Percentiles rank a stretch among this genome's conserved stretches.
Evolutionary conservation across 768 basidiomycete genomes (phyloP).

Genomic region (Holtermannia corniformis): DNA sequence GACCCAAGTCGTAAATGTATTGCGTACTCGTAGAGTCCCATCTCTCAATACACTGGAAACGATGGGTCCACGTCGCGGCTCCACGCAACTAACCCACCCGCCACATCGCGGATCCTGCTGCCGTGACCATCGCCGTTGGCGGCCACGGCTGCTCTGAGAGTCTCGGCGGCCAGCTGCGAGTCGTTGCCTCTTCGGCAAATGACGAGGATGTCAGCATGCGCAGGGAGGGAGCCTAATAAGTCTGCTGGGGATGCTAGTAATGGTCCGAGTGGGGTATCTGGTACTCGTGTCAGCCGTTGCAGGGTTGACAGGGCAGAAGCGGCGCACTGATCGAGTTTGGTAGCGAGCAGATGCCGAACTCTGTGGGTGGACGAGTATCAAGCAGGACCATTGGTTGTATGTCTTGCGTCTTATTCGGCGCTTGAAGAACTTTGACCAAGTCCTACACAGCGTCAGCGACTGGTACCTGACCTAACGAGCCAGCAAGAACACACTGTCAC

Average conservation of each 20-base stretch:
- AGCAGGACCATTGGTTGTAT: slow-evolving; percentile 46
- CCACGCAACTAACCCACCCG: slow-evolving; percentile 79
- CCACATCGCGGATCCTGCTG: slow-evolving; percentile 46
- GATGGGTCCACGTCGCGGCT: slow-evolving; percentile 57
- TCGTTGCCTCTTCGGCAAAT: slow-evolving; percentile 88
- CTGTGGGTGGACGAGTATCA: slow-evolving; percentile 68
- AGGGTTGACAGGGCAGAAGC: background rate
- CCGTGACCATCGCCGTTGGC: background rate
- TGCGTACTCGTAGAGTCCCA: background rate
- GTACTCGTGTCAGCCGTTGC: background rate
- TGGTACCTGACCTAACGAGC: too few relatives aligned
- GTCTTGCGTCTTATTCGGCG: too few relatives aligned
- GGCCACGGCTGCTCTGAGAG: slow-evolving; percentile 39
- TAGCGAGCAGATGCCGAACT: slow-evolving; percentile 79
- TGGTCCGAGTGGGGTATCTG: slow-evolving; percentile 65
- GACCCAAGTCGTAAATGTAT: background rate
- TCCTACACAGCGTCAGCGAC: background rate
- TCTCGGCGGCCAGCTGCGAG: slow-evolving; percentile 74
- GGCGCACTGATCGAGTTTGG: slow-evolving; percentile 62
- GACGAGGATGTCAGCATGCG: slow-evolving; percentile 49
- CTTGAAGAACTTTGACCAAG: background rate
- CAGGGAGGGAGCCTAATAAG: slow-evolving; percentile 43
- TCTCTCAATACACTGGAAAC: slow-evolving; percentile 71
- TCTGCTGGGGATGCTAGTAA: slow-evolving; percentile 57
- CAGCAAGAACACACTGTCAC: slow-evolving; percentile 45